A percentile compares a stretch with the other conserved stretches of the same genome.
Evolutionary conservation across 208 protist species (phyloP).

Genomic region (Vickermania spadyakhi): DNA sequence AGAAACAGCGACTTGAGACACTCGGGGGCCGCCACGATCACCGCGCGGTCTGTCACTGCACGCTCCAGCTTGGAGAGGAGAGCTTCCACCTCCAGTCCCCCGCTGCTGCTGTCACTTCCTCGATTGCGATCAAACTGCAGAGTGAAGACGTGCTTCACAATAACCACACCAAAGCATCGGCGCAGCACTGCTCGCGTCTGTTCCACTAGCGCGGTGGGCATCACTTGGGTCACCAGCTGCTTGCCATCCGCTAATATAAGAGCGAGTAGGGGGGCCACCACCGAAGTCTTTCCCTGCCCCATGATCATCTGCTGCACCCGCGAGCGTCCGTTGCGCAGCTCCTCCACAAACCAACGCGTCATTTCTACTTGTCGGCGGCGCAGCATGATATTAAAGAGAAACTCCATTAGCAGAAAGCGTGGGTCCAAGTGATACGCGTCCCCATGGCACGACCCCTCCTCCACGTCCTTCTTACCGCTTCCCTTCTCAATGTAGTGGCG

Average conservation of each 20-base stretch:
- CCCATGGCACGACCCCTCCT: background rate
- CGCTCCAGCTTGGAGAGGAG: slow-evolving; percentile 67
- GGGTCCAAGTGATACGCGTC: slow-evolving; percentile 53
- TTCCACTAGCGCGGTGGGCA: slow-evolving; percentile 91
- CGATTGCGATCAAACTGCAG: slow-evolving; percentile 67
- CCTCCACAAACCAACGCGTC: slow-evolving; percentile 78
- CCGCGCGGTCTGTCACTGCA: slow-evolving; percentile 41
- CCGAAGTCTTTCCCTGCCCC: slow-evolving; percentile 94
- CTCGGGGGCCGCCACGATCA: slow-evolving; percentile 84
- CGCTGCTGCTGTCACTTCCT: slow-evolving; percentile 35
- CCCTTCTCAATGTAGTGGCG: slow-evolving; percentile 44
- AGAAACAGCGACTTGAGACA: slow-evolving; percentile 92
- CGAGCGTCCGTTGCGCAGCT: slow-evolving; percentile 44
- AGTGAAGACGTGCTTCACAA: slow-evolving; percentile 88
- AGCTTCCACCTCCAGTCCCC: slow-evolving; percentile 15
- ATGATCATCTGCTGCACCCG: slow-evolving; percentile 95
- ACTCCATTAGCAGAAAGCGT: slow-evolving; percentile 90
- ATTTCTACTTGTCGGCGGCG: slow-evolving; percentile 91
- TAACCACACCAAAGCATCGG: slow-evolving; percentile 84
- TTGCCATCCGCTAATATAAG: slow-evolving; percentile 91
- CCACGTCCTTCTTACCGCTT: background rate
- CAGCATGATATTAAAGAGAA: slow-evolving; percentile 90
- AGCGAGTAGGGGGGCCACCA: slow-evolving; percentile 88
- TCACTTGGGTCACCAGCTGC: slow-evolving; percentile 87
- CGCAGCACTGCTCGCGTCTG: slow-evolving; percentile 86